Conservation (phyloP, 495 filamentous ascomycete species). For the Podospora australis region DNA sequence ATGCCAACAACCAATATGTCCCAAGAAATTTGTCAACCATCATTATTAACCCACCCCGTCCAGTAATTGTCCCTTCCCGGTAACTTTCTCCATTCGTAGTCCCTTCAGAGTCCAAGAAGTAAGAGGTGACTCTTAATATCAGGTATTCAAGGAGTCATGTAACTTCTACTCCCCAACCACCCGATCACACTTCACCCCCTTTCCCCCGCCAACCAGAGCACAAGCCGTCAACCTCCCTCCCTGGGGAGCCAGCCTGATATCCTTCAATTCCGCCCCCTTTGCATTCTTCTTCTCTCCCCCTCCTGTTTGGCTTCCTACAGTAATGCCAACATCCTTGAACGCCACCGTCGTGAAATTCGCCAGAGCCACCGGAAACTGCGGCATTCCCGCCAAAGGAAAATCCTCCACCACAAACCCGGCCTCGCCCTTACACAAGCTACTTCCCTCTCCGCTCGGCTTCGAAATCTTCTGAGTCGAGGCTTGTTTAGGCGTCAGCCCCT, state of each 20-base stretch:
- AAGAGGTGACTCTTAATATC: too few species aligned
- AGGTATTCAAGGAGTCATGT: too few species aligned
- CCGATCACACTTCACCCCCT: constrained; percentile 10
- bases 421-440: constrained; percentile 16
- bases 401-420: constrained; percentile 25
- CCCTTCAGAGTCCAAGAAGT: too few species aligned
- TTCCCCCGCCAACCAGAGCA: constrained; percentile 6
- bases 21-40: too few species aligned
- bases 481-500: background rate
- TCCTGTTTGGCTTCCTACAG: constrained; percentile 1
- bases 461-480: background rate
- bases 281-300: background rate
- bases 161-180: constrained; percentile 9
- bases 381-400: constrained; percentile 17
- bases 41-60: too few species aligned
- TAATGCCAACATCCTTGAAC: constrained; percentile 10
- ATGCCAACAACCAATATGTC: too few species aligned
- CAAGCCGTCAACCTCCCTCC: constrained; percentile 24
- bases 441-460: background rate
- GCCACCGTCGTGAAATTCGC: constrained; percentile 19
- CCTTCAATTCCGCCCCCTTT: constrained; percentile 12
- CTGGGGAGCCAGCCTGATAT: constrained; percentile 18
- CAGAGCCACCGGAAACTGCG: constrained; percentile 18
- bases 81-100: too few species aligned
- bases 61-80: too few species aligned